These are phyloP conservation scores for Lophiotrema nucula DNA, from an alignment of 495 filamentous ascomycete species.

Conservation along the genomic window DNA sequence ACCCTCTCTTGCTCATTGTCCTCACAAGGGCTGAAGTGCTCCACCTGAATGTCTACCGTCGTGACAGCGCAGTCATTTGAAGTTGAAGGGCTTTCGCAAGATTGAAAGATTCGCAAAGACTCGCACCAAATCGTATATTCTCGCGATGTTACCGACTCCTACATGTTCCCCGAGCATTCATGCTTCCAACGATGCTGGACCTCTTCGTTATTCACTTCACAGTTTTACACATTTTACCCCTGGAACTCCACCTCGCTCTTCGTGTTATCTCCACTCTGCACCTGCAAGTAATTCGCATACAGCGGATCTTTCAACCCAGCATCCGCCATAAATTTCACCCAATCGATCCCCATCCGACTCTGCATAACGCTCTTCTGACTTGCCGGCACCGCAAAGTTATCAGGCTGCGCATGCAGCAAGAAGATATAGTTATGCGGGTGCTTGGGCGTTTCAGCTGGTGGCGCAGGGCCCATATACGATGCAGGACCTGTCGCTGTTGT, in stretches of 20 bases:
- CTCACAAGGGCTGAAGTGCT: too few relatives aligned
- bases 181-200: too few relatives aligned
- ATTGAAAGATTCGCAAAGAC: too few relatives aligned
- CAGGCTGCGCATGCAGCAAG: conserved; percentile 46
- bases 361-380: conserved; percentile 28
- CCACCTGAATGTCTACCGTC: too few relatives aligned
- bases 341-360: conserved; percentile 46
- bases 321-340: conserved; percentile 44
- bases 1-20: too few relatives aligned
- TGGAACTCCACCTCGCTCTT: not conserved
- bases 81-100: too few relatives aligned
- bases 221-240: too few relatives aligned
- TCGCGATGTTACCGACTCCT: too few relatives aligned
- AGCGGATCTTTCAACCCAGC: conserved; percentile 43
- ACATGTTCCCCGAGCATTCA: too few relatives aligned
- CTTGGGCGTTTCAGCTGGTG: conserved; percentile 47
- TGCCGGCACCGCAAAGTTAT: conserved; percentile 42
- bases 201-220: too few relatives aligned
- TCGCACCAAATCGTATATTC: too few relatives aligned
- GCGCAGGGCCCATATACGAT: conserved; percentile 45
- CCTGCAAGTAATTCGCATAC: conserved; percentile 46
- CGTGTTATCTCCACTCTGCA: conserved; percentile 30
- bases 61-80: too few relatives aligned
- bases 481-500: conserved; percentile 43
- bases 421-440: conserved; percentile 50